Base-by-base conservation (phyloP, 176 grass and related monocot genomes). In the Oryza rufipogon region DNA sequence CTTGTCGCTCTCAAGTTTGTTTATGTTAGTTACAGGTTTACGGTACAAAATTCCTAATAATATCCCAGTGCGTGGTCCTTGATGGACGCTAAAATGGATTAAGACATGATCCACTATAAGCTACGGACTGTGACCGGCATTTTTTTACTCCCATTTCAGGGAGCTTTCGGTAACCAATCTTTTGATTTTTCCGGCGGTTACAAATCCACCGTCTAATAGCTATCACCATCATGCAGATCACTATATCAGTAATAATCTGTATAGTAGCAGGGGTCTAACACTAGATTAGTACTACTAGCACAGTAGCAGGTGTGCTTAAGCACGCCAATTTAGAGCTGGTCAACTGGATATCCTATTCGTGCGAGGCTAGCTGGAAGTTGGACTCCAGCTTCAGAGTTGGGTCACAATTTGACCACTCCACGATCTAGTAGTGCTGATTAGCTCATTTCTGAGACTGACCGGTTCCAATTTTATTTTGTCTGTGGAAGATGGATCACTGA, bases 41-140 rank as follows among this genome's bases (percentile, higher is more conserved):
- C 52, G 20, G 52, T 2, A 58, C 17, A 58, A 20, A 58, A 58
- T 0, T 11, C 68, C 4, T 42, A 13, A 9, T 42, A 20, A 30
- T 48, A 73, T 25, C 23, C 44, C 71, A 73, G 22, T 30, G 45
- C 1, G 73, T 36, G 15, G 23, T 32, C 28, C 46, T 15, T 34
- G 44, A 6, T 48, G 56, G 33, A 9, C 6, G n/a, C 39, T 61
- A 82, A 64, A 25, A n/a, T 9, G 69, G 69, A 73, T 32, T 32
- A 48, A 33, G 36, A 82, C 22, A 38, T 6, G 5, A 7, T 38
- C 36, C 36, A 5, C 68, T 80, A 58, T 70, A 76, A 87, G 68
- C 46, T 26, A 54, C 5, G 41, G 54, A 58, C 7, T 52, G 44
- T 3, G 28, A 63, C 54, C 25, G 58, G 2, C 9, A 11, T 7